Percentiles rank a stretch among this genome's conserved stretches.
phyloP scores from a whole-genome alignment of 495 filamentous ascomycete species.

The Darksidea phi region DNA sequence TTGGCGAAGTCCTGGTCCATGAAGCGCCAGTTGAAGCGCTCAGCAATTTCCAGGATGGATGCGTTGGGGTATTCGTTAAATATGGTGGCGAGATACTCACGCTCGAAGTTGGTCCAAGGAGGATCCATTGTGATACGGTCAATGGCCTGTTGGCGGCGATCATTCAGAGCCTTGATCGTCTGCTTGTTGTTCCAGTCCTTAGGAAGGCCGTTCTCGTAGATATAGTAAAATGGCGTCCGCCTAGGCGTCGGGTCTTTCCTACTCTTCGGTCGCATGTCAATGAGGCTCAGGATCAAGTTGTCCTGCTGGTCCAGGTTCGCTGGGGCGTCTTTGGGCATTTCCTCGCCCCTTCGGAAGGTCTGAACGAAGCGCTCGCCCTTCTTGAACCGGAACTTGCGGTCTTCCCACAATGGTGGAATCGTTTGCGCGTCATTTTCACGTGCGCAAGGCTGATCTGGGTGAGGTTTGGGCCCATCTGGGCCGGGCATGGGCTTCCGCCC shows the following conservation, averaged over 20 bases:
- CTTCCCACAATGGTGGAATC: constrained; percentile 12
- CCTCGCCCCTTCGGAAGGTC: not conserved
- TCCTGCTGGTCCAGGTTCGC: constrained; percentile 4
- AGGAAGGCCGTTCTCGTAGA: constrained; percentile 5
- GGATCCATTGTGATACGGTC: constrained; percentile 5
- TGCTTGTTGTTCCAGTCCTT: constrained; percentile 15
- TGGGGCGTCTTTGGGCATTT: not conserved
- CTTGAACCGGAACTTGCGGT: constrained; percentile 7
- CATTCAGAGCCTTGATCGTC: constrained; percentile 14
- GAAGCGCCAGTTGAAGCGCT: constrained; percentile 22
- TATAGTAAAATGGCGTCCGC: constrained; percentile 1
- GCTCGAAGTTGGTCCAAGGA: constrained; percentile 15
- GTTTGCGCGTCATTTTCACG: constrained; percentile 6
- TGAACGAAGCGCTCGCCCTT: constrained; percentile 2
- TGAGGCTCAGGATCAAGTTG: constrained; percentile 10
- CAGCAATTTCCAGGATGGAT: constrained; percentile 21
- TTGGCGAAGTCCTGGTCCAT: constrained; percentile 6
- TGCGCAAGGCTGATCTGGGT: constrained; percentile 9
- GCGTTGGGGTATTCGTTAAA: constrained; percentile 10
- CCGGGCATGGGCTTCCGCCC: constrained; percentile 2
- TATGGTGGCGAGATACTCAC: constrained; percentile 6
- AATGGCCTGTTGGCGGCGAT: constrained; percentile 8
- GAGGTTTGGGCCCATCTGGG: constrained; percentile 8
- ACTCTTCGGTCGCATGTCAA: constrained; percentile 20
- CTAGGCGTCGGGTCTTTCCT: constrained; percentile 1